Evolutionary conservation across 2,329 filamentous ascomycete species (phyloP).

Genomic region (Fusarium coicis): DNA sequence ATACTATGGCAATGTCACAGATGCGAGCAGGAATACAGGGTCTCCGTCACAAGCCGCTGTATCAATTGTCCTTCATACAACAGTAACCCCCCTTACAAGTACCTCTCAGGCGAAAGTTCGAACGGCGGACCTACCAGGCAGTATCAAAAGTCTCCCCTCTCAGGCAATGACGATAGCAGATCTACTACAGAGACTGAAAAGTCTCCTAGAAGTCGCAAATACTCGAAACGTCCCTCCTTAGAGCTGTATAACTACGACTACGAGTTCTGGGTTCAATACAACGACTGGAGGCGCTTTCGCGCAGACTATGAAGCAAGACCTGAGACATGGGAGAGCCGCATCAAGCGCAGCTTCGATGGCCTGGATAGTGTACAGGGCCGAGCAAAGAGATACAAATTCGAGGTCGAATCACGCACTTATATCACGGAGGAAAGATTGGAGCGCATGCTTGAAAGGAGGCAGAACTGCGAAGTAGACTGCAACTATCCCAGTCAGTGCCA

Average conservation of each 20-base stretch:
- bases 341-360: neutral
- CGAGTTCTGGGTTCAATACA: slow-evolving; percentile 43
- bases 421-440: neutral
- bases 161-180: neutral
- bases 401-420: neutral
- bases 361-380: neutral
- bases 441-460: slow-evolving; percentile 7
- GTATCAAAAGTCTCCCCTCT: neutral
- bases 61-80: slow-evolving; percentile 1
- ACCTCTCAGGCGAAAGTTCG: neutral
- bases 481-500: slow-evolving; percentile 40
- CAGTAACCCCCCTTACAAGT: neutral
- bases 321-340: slow-evolving; percentile 4
- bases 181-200: neutral
- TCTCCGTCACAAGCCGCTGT: slow-evolving; percentile 31
- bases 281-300: slow-evolving; percentile 45
- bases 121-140: neutral
- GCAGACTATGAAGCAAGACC: neutral
- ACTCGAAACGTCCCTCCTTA: neutral
- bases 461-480: slow-evolving; percentile 40
- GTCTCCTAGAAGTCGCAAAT: neutral
- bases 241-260: slow-evolving; percentile 44
- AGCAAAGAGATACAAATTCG: neutral
- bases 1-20: slow-evolving; percentile 49
- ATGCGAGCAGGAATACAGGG: slow-evolving; percentile 43